phyloP scores from a whole-genome alignment of 805 yeast species.

The Lachancea kluyveri region DNA sequence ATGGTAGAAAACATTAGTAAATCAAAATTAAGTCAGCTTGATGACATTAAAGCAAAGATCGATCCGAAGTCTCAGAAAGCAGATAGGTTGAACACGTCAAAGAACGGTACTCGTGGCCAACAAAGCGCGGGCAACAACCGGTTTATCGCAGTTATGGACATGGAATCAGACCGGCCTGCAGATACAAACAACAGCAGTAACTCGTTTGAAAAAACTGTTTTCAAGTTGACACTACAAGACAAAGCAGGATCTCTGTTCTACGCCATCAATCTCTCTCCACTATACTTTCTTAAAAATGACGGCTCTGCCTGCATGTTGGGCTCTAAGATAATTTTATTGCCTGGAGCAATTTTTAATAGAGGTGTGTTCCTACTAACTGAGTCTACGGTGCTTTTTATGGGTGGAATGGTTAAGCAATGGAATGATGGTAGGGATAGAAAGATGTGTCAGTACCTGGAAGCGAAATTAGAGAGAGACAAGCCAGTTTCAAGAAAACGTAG shows the following conservation, averaged over 20 bases:
- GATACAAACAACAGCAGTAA: constrained; percentile 5
- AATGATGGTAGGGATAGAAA: constrained; percentile 31
- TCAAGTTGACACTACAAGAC: constrained; percentile 55
- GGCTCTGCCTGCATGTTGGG: constrained; percentile 46
- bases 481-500: constrained; percentile 5
- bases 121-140: background rate
- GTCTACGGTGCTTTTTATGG: constrained; percentile 28
- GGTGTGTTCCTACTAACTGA: constrained; percentile 38
- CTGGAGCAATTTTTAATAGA: constrained; percentile 41
- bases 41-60: constrained; percentile 43
- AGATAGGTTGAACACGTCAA: constrained; percentile 40
- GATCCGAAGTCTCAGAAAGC: constrained; percentile 56
- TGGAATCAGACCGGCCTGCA: constrained; percentile 5
- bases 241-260: constrained; percentile 42
- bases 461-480: constrained; percentile 19
- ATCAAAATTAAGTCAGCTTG: constrained; percentile 48
- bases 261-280: constrained; percentile 51
- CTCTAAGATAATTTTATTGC: constrained; percentile 46
- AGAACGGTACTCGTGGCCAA: constrained; percentile 6
- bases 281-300: constrained; percentile 38
- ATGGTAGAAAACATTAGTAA: constrained; percentile 47
- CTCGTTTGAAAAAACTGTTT: constrained; percentile 23
- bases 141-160: constrained; percentile 6
- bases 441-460: constrained; percentile 26
- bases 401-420: constrained; percentile 37